Evolutionary conservation across 306 rosid genomes (phyloP), one percentile per base, ranked within the genome.

Genomic region (Acacia confusa): DNA sequence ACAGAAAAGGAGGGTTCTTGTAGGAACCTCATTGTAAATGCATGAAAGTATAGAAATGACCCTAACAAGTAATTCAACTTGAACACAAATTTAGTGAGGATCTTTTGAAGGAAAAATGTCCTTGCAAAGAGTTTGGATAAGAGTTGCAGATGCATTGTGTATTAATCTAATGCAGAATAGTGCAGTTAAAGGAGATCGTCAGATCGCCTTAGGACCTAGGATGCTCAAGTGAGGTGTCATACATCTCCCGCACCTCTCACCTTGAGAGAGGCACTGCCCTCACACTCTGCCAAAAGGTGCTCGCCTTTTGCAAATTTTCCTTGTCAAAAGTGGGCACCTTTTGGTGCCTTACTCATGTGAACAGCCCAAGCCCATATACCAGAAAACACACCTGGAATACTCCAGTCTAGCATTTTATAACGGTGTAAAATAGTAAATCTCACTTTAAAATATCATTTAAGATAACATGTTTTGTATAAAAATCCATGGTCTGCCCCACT

Each of bases 111-210:
- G 10, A 27, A 72, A 45, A 55, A 45, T 79, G 61, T 6, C 74
- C 30, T 28, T 20, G 44, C 43, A 65, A 34, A 72, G 36, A 13
- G 70, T 72, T 72, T 82, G 47, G 55, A 47, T 20, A 65, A 73
- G 24, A 44, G 60, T 71, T 75, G 75, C 73, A 20, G 65, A 75
- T 38, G 67, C 10, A 34, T 8, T 14, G 38, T 25, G 47, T 44
- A 20, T 69, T 70, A 25, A 71, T 25, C 36, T 34, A 52, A 66
- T 79, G 80, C 63, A 30, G 58, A 22, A 66, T 9, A 52, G 61
- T 55, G 61, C 27, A 55, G 61, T 55, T 55, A 52, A 19, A 52
- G 22, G 58, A 2, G 24, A 2, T 19, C 61, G 10, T 27, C 27
- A 2, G 24, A 2, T 19, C 61, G 10, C 61, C 27, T n/a, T 2